These are phyloP conservation scores for Dimocarpus longan DNA, from an alignment of 345 rosid species.

Conservation along the genomic window DNA sequence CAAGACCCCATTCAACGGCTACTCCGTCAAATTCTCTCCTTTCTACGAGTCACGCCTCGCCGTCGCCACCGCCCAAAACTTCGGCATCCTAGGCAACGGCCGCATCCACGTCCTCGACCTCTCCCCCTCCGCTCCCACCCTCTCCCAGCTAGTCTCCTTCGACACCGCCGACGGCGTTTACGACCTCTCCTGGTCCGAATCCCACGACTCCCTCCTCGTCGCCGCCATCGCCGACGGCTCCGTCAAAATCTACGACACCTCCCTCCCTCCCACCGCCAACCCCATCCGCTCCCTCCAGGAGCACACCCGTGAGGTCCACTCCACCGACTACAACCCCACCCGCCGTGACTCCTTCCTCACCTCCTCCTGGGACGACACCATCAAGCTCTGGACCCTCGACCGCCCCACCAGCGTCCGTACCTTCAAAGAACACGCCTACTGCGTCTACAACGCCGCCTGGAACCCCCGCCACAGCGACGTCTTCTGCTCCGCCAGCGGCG, in stretches of 20 bases:
- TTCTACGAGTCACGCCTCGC: conserved; percentile 86
- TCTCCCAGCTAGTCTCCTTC: conserved; percentile 56
- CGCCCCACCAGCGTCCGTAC: conserved; percentile 84
- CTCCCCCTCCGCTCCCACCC: conserved; percentile 52
- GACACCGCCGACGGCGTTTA: conserved; percentile 93
- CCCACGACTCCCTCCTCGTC: conserved; percentile 84
- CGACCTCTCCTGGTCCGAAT: conserved; percentile 91
- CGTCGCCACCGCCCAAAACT: conserved; percentile 90
- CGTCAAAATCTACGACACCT: conserved; percentile 78
- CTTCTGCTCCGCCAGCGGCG: conserved; percentile 90
- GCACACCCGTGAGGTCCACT: conserved; percentile 91
- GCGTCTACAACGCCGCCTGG: conserved; percentile 85
- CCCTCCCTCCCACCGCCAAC: conserved; percentile 69
- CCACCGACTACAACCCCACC: conserved; percentile 80
- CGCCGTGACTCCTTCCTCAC: conserved; percentile 93
- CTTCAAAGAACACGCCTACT: conserved; percentile 86
- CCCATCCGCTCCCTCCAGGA: conserved; percentile 84
- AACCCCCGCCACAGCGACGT: conserved; percentile 90
- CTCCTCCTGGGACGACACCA: conserved; percentile 87
- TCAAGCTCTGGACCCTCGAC: conserved; percentile 92
- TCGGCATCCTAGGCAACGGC: conserved; percentile 94
- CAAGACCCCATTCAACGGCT: conserved; percentile 83
- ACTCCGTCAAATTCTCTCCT: conserved; percentile 89
- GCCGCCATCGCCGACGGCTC: conserved; percentile 89
- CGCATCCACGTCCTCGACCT: conserved; percentile 86